phyloP scores from a whole-genome alignment of 2,329 filamentous ascomycete species.

The Verticillium alfalfae region DNA sequence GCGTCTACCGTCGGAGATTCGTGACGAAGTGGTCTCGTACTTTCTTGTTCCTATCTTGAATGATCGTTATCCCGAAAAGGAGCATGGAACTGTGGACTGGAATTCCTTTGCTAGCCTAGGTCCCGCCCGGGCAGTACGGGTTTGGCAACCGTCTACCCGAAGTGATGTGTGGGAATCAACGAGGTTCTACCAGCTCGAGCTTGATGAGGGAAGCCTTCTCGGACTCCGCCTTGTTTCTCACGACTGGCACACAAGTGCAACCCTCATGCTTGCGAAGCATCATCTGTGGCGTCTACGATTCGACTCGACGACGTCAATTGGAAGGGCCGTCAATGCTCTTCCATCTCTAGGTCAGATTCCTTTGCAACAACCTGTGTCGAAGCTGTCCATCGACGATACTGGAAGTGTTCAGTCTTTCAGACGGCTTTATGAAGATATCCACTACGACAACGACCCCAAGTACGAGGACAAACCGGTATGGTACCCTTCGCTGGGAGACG shows the following conservation, averaged over 20 bases:
- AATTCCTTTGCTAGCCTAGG: not conserved
- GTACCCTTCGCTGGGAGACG: not conserved
- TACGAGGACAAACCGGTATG: not conserved
- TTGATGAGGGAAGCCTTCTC: not conserved
- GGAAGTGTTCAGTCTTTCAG: not conserved
- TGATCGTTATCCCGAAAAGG: not conserved
- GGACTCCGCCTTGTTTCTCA: not conserved
- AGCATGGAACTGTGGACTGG: not conserved
- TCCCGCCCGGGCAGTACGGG: not conserved
- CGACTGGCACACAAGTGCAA: not conserved
- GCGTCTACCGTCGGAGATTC: not conserved
- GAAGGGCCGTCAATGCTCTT: not conserved
- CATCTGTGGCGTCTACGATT: constrained; percentile 1
- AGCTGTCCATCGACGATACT: not conserved
- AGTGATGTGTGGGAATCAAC: not conserved
- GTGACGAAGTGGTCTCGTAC: not conserved
- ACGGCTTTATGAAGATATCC: not conserved
- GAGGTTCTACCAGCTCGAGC: not conserved
- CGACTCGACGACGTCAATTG: not conserved
- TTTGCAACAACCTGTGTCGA: not conserved
- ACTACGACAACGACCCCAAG: not conserved
- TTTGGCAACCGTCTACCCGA: not conserved
- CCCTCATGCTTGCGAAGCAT: not conserved
- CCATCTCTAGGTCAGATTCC: not conserved
- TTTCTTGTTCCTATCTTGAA: not conserved